A percentile compares a stretch with the other conserved stretches of the same genome.
Evolutionary conservation across 108 stramenopile genomes (phyloP).

Genomic region (Cyclostephanos tholiformis): DNA sequence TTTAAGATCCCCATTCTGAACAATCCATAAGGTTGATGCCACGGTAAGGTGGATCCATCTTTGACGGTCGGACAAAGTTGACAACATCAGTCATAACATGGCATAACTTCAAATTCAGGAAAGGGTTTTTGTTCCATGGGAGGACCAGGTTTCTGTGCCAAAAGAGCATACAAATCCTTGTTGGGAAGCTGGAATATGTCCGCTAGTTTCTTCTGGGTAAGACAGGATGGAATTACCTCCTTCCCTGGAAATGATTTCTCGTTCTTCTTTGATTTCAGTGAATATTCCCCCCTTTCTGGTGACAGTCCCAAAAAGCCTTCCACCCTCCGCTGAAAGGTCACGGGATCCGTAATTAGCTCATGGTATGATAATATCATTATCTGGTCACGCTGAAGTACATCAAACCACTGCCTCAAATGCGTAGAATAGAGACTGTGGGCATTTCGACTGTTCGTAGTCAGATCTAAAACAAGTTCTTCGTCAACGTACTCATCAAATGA

Average conservation of each 20-base stretch:
- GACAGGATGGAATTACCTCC: too few relatives aligned
- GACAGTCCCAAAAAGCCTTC: conserved; percentile 30
- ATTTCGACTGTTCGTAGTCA: not conserved
- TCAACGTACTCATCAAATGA: conserved; percentile 2
- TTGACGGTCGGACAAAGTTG: too few relatives aligned
- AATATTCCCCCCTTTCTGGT: too few relatives aligned
- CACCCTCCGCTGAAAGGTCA: conserved; percentile 24
- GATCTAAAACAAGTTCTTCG: conserved; percentile 3
- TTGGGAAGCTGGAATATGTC: conserved; percentile 6
- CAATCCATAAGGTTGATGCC: too few relatives aligned
- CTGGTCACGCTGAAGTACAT: conserved; percentile 36
- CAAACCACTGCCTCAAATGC: conserved; percentile 42
- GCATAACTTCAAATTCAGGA: conserved; percentile 16
- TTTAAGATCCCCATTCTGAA: too few relatives aligned
- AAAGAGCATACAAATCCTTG: conserved; percentile 31
- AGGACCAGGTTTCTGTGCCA: conserved; percentile 26
- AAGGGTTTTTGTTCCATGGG: conserved; percentile 42
- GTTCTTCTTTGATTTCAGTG: too few relatives aligned
- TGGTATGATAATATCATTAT: conserved; percentile 45
- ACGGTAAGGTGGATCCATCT: too few relatives aligned
- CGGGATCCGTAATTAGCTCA: conserved; percentile 33
- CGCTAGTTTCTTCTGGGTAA: too few relatives aligned
- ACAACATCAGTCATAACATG: too few relatives aligned
- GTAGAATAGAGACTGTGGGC: conserved; percentile 31
- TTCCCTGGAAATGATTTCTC: too few relatives aligned